Evolutionary conservation across 2,329 filamentous ascomycete genomes (phyloP), one percentile per base, ranked within the genome.

Genomic region (Botrytis sinoallii): DNA sequence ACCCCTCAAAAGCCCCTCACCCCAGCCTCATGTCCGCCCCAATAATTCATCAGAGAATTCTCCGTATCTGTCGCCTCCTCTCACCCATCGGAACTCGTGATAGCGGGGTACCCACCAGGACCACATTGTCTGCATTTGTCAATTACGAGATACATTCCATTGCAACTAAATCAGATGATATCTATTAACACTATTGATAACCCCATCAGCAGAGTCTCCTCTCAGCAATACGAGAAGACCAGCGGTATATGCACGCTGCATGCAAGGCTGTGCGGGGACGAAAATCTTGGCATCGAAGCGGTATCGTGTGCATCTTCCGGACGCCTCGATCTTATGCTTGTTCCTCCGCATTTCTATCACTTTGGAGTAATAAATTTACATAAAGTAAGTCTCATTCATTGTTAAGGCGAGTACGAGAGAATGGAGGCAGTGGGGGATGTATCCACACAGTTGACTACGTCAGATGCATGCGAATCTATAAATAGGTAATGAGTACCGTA

Each of bases 81-180:
- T 14, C n/a, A 2, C 25, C 52, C 52, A 57, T 71, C 57, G n/a
- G 40, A 44, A 55, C 70, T 72, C 70, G 70, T 72, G 61, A 57
- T 67, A 66, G 70, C 70, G 60, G 70, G 52, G 59, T 42, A 10
- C 16, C 63, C 25, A 20, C 46, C 4, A 3, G 32, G 32, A 63
- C 32, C 40, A 29, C 35, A 40, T n/a, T 10, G n/a, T 5, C 14
- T 40, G 65, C 46, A 38, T 25, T 2, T 2, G 65, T 32, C 65
- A 55, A 68, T 55, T 68, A 55, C 65, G 65, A 68, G 65, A 55
- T 22, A 42, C 25, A 42, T 14, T 6, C 38, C 46, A 67, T 38
- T 16, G 9, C 18, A 40, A 3, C 25, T 29, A 14, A 55, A 68
- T 68, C 65, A 68, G 48, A 55, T 57, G 65, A 72, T 65, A 38